Conservation (phyloP, 2,329 filamentous ascomycete genomes). For the Fusarium anthophilum region DNA sequence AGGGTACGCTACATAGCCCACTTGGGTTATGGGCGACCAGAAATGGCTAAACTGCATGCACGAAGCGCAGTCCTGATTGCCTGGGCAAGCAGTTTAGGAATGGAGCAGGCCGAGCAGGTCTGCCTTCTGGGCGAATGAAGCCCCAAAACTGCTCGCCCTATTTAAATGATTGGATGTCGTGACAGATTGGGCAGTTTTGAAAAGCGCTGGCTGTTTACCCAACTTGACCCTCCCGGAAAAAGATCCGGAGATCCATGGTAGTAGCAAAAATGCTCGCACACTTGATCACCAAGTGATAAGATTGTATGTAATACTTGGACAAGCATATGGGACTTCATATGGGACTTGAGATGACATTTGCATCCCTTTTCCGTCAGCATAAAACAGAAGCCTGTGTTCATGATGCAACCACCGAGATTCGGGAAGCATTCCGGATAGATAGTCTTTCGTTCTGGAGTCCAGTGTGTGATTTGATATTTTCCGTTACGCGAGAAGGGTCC, state of each 20-base stretch:
- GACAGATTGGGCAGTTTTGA: slow-evolving; percentile 40
- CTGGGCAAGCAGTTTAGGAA: slow-evolving; percentile 33
- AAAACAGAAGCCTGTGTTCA: not conserved
- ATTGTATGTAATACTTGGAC: slow-evolving; percentile 3
- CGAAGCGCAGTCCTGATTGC: slow-evolving; percentile 29
- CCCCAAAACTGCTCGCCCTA: slow-evolving; percentile 35
- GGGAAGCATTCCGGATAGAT: not conserved
- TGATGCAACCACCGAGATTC: not conserved
- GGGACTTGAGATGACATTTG: not conserved
- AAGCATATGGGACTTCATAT: slow-evolving; percentile 2
- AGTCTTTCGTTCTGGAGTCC: not conserved
- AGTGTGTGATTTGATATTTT: slow-evolving; percentile 25
- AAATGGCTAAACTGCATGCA: slow-evolving; percentile 37
- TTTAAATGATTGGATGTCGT: slow-evolving; percentile 39
- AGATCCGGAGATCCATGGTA: slow-evolving; percentile 32
- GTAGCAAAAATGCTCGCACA: slow-evolving; percentile 26
- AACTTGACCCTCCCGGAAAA: slow-evolving; percentile 39
- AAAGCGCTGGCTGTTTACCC: slow-evolving; percentile 40
- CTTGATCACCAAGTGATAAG: not conserved
- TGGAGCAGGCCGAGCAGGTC: slow-evolving; percentile 30
- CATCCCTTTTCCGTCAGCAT: not conserved
- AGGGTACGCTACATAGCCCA: slow-evolving; percentile 26
- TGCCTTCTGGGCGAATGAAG: slow-evolving; percentile 30
- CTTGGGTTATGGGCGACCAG: slow-evolving; percentile 27
- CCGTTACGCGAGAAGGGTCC: slow-evolving; percentile 23